Base-by-base conservation (phyloP, 225 moss, liverwort and hornwort genomes). In the Asterella californica region DNA sequence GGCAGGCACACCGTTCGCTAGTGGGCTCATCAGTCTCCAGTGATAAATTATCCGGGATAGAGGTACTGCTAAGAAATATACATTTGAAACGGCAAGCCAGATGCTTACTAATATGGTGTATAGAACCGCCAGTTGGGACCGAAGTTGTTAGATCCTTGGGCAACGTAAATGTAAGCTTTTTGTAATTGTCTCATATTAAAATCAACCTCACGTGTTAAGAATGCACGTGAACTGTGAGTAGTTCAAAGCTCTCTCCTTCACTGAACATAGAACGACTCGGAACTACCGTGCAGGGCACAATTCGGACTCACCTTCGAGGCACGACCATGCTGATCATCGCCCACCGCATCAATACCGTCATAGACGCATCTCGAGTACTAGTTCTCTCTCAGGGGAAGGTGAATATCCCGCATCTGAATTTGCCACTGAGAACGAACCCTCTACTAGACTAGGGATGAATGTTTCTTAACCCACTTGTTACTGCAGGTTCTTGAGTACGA, bases 291-390 rank as follows among this genome's bases (percentile, higher is more conserved):
- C 88, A 88, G 88, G 76, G 79, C 15, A 88, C 88, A 9, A 86
- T 88, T 17, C 83, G 88, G 30, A 81, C 71, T 49, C 77, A 88
- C 67, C 75, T 86, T 57, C 57, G 54, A 62, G 81, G 77, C 45
- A 81, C 85, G 34, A 88, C 88, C 36, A 86, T 88, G 86, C 88
- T 88, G 64, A 86, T 88, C 42, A 86, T 88, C 70, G 88, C 88
- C 12, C 88, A 88, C 57, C 81, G 88, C 15, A 83, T 88, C 77
- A 88, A 88, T 63, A 88, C 86, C 29, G 83, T 88, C 59, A 88
- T 88, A 68, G 84, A 84, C 73, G 83, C 85, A 70, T 83, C 83
- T 68, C 81, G 88, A 74, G 83, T 88, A 38, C 86, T 88, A 25
- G 88, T 88, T 45, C 86, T 88, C 11, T 81, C 85, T 69, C 70